These are phyloP conservation scores for Heliamphora pulchella DNA, from an alignment of 179 eudicot genomes.

Conservation along the genomic window DNA sequence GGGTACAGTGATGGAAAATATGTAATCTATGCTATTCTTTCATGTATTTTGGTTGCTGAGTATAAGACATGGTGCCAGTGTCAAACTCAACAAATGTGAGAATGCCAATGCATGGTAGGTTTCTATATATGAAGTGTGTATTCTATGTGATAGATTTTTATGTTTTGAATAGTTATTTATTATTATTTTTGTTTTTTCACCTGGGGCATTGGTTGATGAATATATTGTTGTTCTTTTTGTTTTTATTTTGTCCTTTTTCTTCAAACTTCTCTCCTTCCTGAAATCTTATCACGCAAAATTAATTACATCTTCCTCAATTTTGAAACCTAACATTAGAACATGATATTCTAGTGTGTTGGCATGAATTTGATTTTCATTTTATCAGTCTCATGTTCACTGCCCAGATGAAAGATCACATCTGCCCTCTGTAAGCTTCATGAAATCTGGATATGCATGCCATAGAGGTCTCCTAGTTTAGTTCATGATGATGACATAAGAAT, in stretches of 20 bases:
- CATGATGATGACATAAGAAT: background rate
- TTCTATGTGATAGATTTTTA: background rate
- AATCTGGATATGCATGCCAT: too few relatives aligned
- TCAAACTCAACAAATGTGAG: background rate
- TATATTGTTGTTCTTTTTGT: background rate
- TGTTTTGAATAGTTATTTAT: background rate
- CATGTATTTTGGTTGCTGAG: background rate
- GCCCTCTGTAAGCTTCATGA: too few relatives aligned
- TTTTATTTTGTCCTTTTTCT: background rate
- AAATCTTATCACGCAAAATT: background rate
- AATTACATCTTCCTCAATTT: background rate
- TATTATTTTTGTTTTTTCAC: background rate
- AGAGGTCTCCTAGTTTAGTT: too few relatives aligned
- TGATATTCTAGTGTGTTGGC: background rate
- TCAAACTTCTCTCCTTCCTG: background rate
- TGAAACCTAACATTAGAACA: background rate
- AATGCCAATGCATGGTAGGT: background rate
- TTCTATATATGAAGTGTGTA: background rate
- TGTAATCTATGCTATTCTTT: background rate
- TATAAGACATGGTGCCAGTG: background rate
- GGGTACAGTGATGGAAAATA: background rate
- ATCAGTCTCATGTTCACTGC: too few relatives aligned
- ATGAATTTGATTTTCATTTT: background rate
- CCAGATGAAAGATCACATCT: too few relatives aligned
- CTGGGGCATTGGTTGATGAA: background rate